These are phyloP conservation scores for Lachnellula hyalina DNA, from an alignment of 2,329 filamentous ascomycete genomes.

Conservation along the genomic window DNA sequence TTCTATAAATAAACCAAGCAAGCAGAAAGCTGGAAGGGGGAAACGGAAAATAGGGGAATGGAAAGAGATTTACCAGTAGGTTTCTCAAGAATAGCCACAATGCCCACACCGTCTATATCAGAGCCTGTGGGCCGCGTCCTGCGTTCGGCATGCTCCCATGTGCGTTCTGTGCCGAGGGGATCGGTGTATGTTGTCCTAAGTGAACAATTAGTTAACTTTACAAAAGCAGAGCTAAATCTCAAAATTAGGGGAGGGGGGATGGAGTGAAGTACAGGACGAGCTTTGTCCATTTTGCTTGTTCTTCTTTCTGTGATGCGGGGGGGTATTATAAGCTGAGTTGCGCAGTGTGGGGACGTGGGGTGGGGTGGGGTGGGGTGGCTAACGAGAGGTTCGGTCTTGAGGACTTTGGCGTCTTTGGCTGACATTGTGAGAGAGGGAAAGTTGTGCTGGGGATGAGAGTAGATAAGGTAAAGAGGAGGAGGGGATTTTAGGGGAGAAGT, in stretches of 20 bases:
- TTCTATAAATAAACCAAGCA: neutral
- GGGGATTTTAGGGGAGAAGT: too few species aligned
- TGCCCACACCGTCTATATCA: constrained; percentile 68
- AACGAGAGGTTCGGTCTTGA: constrained; percentile 9
- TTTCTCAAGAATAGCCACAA: constrained; percentile 62
- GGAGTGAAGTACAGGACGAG: constrained; percentile 45
- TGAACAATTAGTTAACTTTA: neutral
- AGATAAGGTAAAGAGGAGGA: too few species aligned
- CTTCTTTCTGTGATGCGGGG: constrained; percentile 12
- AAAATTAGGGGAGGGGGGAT: neutral
- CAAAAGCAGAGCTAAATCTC: neutral
- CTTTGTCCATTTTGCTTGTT: constrained; percentile 55
- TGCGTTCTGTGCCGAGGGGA: constrained; percentile 50
- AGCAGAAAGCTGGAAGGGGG: neutral
- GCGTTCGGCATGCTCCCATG: constrained; percentile 71
- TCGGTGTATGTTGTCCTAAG: constrained; percentile 59
- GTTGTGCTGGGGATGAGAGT: too few species aligned
- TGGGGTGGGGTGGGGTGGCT: neutral
- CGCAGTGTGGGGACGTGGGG: too few species aligned
- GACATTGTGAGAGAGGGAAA: constrained; percentile 2
- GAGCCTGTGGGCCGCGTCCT: constrained; percentile 56
- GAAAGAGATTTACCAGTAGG: constrained; percentile 36
- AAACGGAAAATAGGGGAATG: too few species aligned
- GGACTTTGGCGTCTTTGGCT: constrained; percentile 5
- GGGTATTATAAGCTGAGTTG: neutral